Base-by-base conservation (phyloP, 495 filamentous ascomycete genomes). In the Ramalina intermedia region DNA sequence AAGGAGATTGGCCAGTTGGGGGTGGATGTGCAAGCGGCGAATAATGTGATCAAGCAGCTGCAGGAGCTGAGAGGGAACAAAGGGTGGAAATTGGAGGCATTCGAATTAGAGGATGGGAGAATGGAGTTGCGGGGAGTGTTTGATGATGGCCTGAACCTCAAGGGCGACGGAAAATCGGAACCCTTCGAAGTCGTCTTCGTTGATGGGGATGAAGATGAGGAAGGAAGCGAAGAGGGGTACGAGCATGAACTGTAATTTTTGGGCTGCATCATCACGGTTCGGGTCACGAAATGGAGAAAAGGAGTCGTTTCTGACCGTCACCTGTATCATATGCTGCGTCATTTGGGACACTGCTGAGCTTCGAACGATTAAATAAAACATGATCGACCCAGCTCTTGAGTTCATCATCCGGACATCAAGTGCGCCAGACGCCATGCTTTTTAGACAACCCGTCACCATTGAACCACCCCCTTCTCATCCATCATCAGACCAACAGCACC, bases 1-100 rank as follows among this genome's bases (percentile, higher is more conserved):
- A 75, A 82, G 37, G 77, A 82, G 35, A 58, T 94, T 42, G 74
- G 76, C 57, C 78, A 81, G 55, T 65, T 84, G 51, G 75, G 82
- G 18, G 65, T 94, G n/a, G 76, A 82, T 51, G 74, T 76, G 7
- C 71, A 82, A 46, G 69, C 74, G 48, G 64, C 91, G 3, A 80
- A 87, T 47, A 66, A 71, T 48, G 64, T 87, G 49, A 73, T 69
- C 56, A 70, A 78, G 50, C 68, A 82, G 58, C 61, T 66, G 50
- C 67, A 65, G 53, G 62, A 63, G 42, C 46, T 64, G 56, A 62
- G 66, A 11, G 48, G 62, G 17, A 69, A 67, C 33, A 70, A 67
- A 24, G 66, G 68, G 18, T 75, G 71, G 71, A 67, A 59, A 7
- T 50, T 75, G 49, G 71, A 75, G 49, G 57, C 68, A 1, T 64